A percentile compares a stretch with the other conserved stretches of the same genome.
phyloP scores from a whole-genome alignment of 495 filamentous ascomycete species.

The Physcia stellaris region DNA sequence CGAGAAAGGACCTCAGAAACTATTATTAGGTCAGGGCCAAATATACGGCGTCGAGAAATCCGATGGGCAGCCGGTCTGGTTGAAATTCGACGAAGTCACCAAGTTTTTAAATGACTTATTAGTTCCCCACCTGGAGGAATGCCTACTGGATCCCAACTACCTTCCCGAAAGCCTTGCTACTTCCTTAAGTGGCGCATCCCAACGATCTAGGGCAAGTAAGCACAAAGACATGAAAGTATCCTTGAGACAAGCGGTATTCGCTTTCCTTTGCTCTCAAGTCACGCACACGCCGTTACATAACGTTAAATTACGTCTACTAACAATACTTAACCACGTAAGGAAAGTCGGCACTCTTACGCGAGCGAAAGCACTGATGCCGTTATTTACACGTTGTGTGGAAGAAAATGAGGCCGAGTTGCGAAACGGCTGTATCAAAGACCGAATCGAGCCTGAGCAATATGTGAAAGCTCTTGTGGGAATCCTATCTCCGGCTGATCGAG shows the following conservation, averaged over 20 bases:
- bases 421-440: conserved; percentile 37
- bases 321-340: conserved; percentile 53
- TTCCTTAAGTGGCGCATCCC: conserved; percentile 34
- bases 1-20: conserved; percentile 21
- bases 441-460: conserved; percentile 41
- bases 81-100: conserved; percentile 40
- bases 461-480: conserved; percentile 47
- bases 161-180: conserved; percentile 45
- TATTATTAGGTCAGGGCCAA: conserved; percentile 35
- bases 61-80: conserved; percentile 38
- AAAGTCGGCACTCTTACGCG: conserved; percentile 53
- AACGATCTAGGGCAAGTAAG: conserved; percentile 21
- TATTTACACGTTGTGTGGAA: conserved; percentile 50
- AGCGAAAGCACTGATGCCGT: conserved; percentile 53
- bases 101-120: conserved; percentile 51
- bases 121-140: conserved; percentile 66
- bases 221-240: conserved; percentile 45
- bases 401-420: conserved; percentile 30
- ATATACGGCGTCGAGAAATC: conserved; percentile 43
- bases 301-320: conserved; percentile 55
- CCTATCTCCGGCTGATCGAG: conserved; percentile 51
- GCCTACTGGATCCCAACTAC: conserved; percentile 56
- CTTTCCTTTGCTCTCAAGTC: conserved; percentile 64
- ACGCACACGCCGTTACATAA: conserved; percentile 48
- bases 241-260: conserved; percentile 47